Evolutionary conservation across 331 rosid species (phyloP), one percentile per base, ranked within the genome.

Genomic region (Rhamnella rubrinervis): DNA sequence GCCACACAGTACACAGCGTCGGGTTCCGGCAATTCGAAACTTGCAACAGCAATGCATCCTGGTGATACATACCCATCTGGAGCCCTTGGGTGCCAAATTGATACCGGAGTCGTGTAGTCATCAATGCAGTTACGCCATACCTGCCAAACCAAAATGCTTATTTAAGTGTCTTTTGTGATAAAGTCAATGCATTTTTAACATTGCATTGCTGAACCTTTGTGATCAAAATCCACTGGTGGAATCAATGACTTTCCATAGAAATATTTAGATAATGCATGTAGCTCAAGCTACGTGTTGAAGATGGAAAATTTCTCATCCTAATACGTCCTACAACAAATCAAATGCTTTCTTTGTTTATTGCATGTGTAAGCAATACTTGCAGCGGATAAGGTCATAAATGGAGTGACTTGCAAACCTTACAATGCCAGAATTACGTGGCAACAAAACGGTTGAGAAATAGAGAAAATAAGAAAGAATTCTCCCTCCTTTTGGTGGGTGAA

Each of bases 81-180:
- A 49, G 98, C 93, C 63, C 97, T 87, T 18, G 98, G 97, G 63
- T 85, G 83, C 98, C 97, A 95, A 70, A 95, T 89, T 6, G 98
- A 89, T 55, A 91, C 78, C 7, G 80, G 89, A 66, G 72, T 67
- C 21, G 82, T 55, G 67, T 87, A 95, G 75, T 95, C 98, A 64
- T 95, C 96, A 59, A 58, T 15, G 80, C 96, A 95, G 77, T 89
- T 95, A 71, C 98, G 88, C 98, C 98, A 95, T 57, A 93, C 96
- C 98, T 93, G 81, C 81, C 73, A 15, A 68, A 31, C 35, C 14
- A 10, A 14, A 44, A 44, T 10, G 14, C 49, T 44, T 44, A 9
- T 44, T 2, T 44, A 8, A 41, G 49, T 8, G 14, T 2, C 14
- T 14, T 44, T 44, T 14, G 3, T 9, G 49, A 14, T 14, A 44